Percentiles rank a stretch among this genome's conserved stretches.
Conservation (phyloP, 2,329 filamentous ascomycete genomes). For the Alternaria sp. region DNA sequence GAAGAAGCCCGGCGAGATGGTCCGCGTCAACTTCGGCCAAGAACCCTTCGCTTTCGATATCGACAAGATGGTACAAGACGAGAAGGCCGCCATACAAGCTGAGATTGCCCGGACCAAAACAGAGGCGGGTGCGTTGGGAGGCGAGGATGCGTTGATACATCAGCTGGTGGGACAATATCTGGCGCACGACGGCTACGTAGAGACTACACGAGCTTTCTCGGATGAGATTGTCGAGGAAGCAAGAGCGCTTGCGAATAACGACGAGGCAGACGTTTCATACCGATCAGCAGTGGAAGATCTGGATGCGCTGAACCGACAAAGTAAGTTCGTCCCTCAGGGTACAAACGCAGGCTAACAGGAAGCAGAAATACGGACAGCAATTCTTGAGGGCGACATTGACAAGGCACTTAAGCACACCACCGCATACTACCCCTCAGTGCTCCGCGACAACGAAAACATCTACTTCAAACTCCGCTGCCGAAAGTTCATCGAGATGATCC, state of each 20-base stretch:
- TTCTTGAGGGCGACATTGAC: conserved; percentile 92
- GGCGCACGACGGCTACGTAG: conserved; percentile 93
- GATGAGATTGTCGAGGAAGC: conserved; percentile 79
- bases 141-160: conserved; percentile 81
- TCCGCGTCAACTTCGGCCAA: conserved; percentile 68
- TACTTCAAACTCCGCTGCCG: conserved; percentile 87
- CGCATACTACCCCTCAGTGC: conserved; percentile 78
- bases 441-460: conserved; percentile 80
- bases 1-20: conserved; percentile 66
- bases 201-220: conserved; percentile 87
- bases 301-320: conserved; percentile 84
- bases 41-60: conserved; percentile 90
- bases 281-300: conserved; percentile 78
- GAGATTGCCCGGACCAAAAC: conserved; percentile 37
- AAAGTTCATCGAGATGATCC: conserved; percentile 88
- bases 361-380: conserved; percentile 80
- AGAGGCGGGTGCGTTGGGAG: conserved; percentile 49
- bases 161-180: conserved; percentile 86
- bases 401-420: conserved; percentile 82
- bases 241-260: conserved; percentile 67
- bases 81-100: conserved; percentile 43
- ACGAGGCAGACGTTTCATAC: conserved; percentile 57
- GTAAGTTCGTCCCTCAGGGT: conserved; percentile 56
- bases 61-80: conserved; percentile 71
- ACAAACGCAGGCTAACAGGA: conserved; percentile 9